Conservation (phyloP, 2,329 filamentous ascomycete species). For the Beauveria medogensis region DNA sequence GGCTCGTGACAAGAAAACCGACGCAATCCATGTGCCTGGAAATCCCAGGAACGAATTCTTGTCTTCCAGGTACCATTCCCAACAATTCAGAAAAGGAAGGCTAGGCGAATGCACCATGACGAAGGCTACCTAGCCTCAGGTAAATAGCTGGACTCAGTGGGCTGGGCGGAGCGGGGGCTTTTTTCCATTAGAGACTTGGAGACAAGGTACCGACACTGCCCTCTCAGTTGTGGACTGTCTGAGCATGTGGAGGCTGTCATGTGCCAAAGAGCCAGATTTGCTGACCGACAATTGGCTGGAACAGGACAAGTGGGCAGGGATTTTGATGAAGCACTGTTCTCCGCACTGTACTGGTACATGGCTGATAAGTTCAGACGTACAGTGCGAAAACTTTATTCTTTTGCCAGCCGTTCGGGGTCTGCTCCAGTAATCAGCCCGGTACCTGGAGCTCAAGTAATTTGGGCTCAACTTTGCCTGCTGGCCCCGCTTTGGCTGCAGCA, state of each 20-base stretch:
- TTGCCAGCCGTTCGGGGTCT: background rate
- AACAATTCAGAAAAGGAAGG: background rate
- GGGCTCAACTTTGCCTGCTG: background rate
- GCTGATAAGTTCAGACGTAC: background rate
- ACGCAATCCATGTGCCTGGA: background rate
- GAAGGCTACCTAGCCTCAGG: background rate
- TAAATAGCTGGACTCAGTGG: background rate
- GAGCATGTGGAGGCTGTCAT: background rate
- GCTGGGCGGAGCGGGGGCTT: background rate
- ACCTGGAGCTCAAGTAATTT: background rate
- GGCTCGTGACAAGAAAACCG: background rate
- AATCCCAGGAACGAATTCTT: background rate
- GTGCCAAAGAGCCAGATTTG: background rate
- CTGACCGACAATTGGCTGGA: background rate
- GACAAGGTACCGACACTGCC: background rate
- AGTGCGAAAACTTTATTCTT: background rate
- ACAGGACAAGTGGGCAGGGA: background rate
- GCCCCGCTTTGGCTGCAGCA: background rate
- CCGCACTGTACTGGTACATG: background rate
- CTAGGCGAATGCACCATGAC: background rate
- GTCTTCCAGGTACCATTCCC: conserved; percentile 2
- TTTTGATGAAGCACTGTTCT: background rate
- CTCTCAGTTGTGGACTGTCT: background rate
- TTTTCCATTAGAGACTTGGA: background rate
- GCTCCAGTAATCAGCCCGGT: background rate